Conservation (phyloP, 805 yeast genomes). For the Clavispora fructus region DNA sequence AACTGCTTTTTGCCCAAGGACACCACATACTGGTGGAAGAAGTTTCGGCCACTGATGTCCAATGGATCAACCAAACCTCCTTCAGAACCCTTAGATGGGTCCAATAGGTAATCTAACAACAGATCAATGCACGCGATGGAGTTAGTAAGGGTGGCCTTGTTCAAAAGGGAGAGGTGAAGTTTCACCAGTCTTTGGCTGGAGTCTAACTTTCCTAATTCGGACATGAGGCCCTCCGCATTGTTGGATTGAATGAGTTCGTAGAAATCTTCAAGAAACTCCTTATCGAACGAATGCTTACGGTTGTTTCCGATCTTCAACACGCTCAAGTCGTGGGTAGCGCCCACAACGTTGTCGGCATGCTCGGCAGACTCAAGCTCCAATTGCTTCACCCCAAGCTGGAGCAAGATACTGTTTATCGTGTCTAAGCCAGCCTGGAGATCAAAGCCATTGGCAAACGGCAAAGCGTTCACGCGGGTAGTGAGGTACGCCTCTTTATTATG, state of each 20-base stretch:
- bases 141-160: slow-evolving; percentile 56
- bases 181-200: slow-evolving; percentile 48
- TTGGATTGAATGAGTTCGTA: slow-evolving; percentile 30
- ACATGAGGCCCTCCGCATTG: slow-evolving; percentile 39
- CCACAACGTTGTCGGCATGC: slow-evolving; percentile 1
- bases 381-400: slow-evolving; percentile 44
- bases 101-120: slow-evolving; percentile 43
- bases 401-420: slow-evolving; percentile 47
- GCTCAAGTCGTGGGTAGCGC: slow-evolving; percentile 1
- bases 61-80: slow-evolving; percentile 34
- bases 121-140: slow-evolving; percentile 54
- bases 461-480: slow-evolving; percentile 61
- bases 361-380: slow-evolving; percentile 6
- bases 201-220: slow-evolving; percentile 33
- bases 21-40: slow-evolving; percentile 79
- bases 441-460: slow-evolving; percentile 71
- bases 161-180: slow-evolving; percentile 54
- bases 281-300: slow-evolving; percentile 22
- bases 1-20: slow-evolving; percentile 63
- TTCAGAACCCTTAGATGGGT: slow-evolving; percentile 13
- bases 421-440: slow-evolving; percentile 53
- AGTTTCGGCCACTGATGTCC: slow-evolving; percentile 78
- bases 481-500: slow-evolving; percentile 41
- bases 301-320: slow-evolving; percentile 18
- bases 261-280: slow-evolving; percentile 17